These are phyloP conservation scores for Sclerotinia borealis DNA, from an alignment of 2,329 filamentous ascomycete genomes.

Conservation along the genomic window DNA sequence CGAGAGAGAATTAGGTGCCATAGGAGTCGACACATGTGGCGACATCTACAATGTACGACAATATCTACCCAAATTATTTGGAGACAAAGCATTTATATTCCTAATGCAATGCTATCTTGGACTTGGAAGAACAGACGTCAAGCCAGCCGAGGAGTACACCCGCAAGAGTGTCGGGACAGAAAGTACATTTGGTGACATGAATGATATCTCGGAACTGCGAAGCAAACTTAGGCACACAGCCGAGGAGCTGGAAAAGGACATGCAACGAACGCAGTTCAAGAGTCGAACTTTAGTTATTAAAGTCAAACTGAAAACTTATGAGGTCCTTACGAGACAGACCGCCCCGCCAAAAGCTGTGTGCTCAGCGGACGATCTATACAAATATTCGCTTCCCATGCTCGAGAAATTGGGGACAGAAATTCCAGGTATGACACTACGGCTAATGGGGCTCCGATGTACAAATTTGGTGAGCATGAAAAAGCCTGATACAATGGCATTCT, in stretches of 20 bases:
- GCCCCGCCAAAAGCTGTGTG: constrained; percentile 66
- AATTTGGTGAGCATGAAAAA: constrained; percentile 83
- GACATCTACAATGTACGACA: constrained; percentile 76
- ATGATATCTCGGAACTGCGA: constrained; percentile 59
- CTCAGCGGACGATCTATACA: constrained; percentile 76
- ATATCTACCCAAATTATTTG: constrained; percentile 71
- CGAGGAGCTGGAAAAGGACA: constrained; percentile 79
- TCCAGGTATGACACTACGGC: constrained; percentile 67
- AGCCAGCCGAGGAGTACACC: constrained; percentile 83
- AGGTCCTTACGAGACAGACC: constrained; percentile 79
- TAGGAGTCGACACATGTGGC: constrained; percentile 82
- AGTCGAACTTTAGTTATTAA: constrained; percentile 89
- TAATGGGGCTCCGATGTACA: constrained; percentile 87
- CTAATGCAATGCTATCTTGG: constrained; percentile 79
- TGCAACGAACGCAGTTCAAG: constrained; percentile 73
- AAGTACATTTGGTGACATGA: constrained; percentile 80
- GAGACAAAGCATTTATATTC: constrained; percentile 86
- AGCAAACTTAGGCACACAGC: constrained; percentile 76
- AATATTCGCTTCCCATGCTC: constrained; percentile 74
- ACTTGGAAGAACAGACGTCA: constrained; percentile 75
- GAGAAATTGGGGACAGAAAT: constrained; percentile 78
- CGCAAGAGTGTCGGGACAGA: constrained; percentile 93
- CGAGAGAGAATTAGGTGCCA: constrained; percentile 80
- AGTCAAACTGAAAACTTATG: constrained; percentile 89
- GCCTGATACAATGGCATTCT: constrained; percentile 69